phyloP scores from a whole-genome alignment of 768 basidiomycete species.

The Lentinula boryana region DNA sequence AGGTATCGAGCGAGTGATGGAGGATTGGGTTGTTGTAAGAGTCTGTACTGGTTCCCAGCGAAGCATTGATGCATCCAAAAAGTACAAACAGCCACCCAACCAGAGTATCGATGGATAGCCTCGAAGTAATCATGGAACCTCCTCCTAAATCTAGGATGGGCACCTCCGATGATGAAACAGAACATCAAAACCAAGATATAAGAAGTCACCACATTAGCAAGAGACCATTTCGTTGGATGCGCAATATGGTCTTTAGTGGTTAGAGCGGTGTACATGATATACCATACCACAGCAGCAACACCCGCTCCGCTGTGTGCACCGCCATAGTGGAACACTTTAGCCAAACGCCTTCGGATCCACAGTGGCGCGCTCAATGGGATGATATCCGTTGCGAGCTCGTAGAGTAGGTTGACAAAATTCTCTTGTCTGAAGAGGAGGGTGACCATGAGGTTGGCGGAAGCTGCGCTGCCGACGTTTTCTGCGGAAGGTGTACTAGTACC shows the following conservation, averaged over 20 bases:
- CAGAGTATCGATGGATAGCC: slow-evolving; percentile 47
- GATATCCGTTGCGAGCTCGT: slow-evolving; percentile 33
- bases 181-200: slow-evolving; percentile 43
- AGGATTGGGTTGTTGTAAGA: slow-evolving; percentile 26
- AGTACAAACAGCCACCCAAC: slow-evolving; percentile 43
- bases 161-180: slow-evolving; percentile 38
- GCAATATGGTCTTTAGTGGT: slow-evolving; percentile 28
- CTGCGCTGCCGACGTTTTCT: slow-evolving; percentile 31
- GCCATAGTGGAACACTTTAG: slow-evolving; percentile 49
- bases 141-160: slow-evolving; percentile 40
- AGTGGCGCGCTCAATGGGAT: slow-evolving; percentile 30
- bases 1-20: slow-evolving; percentile 35
- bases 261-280: slow-evolving; percentile 41
- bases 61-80: slow-evolving; percentile 42
- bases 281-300: slow-evolving; percentile 47
- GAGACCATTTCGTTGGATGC: slow-evolving; percentile 18
- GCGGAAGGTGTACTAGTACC: slow-evolving; percentile 28
- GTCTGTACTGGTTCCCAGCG: slow-evolving; percentile 26
- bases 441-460: slow-evolving; percentile 37
- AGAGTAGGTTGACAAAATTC: slow-evolving; percentile 48
- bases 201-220: slow-evolving; percentile 33
- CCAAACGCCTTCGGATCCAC: slow-evolving; percentile 38
- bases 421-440: slow-evolving; percentile 40
- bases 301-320: slow-evolving; percentile 51
- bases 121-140: slow-evolving; percentile 50